Percentiles rank a stretch among this genome's conserved stretches.
These are phyloP conservation scores for Vigna reflexopilosa DNA, from an alignment of 306 rosid genomes.

Conservation along the genomic window DNA sequence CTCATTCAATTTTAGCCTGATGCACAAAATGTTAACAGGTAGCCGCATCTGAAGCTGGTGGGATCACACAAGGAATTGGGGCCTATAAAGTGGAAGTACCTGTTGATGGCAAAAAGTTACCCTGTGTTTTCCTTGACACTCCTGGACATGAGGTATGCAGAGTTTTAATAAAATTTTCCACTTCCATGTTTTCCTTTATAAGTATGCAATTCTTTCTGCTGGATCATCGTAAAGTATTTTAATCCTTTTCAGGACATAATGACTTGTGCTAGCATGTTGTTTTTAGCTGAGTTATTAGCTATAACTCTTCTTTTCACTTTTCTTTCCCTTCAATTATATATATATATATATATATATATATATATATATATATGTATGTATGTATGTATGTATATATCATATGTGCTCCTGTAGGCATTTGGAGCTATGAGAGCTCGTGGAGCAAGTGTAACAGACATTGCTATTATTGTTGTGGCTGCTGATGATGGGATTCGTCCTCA, in stretches of 20 bases:
- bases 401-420: slow-evolving; percentile 77
- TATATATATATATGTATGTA: slow-evolving; percentile 27
- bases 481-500: slow-evolving; percentile 99
- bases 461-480: slow-evolving; percentile 94
- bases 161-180: slow-evolving; percentile 25
- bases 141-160: slow-evolving; percentile 94
- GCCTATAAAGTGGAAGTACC: slow-evolving; percentile 92
- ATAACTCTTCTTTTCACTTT: slow-evolving; percentile 38
- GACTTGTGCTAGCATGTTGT: slow-evolving; percentile 34
- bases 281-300: slow-evolving; percentile 36
- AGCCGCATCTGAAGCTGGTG: slow-evolving; percentile 99
- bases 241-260: slow-evolving; percentile 14
- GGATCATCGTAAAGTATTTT: slow-evolving; percentile 35
- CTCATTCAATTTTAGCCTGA: slow-evolving; percentile 42
- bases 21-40: slow-evolving; percentile 65
- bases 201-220: slow-evolving; percentile 32
- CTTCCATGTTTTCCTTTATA: neutral
- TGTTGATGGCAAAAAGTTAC: slow-evolving; percentile 77
- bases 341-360: neutral
- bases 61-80: slow-evolving; percentile 99
- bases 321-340: slow-evolving; percentile 48
- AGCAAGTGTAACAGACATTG: slow-evolving; percentile 97
- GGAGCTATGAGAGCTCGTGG: slow-evolving; percentile 99
- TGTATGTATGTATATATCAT: neutral
- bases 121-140: slow-evolving; percentile 96